These are phyloP conservation scores for Annona squamosa DNA, from an alignment of 164 flowering plant species.

Conservation along the genomic window DNA sequence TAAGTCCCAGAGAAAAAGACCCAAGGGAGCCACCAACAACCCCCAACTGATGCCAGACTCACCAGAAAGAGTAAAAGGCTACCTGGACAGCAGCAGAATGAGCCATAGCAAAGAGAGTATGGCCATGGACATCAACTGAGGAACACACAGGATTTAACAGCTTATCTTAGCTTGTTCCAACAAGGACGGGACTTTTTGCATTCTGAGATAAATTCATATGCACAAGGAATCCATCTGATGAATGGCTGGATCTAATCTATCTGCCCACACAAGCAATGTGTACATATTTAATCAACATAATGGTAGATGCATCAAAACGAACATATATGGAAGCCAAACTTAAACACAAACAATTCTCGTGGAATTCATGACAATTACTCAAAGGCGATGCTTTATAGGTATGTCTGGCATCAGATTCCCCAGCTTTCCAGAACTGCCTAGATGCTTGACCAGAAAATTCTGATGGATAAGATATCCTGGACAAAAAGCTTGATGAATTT, in stretches of 20 bases:
- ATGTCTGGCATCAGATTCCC: conserved; percentile 43
- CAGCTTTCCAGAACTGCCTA: conserved; percentile 95
- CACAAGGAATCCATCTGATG: neutral
- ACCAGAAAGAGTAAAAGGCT: neutral
- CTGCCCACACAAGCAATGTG: neutral
- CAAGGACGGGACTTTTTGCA: neutral
- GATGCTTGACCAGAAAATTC: conserved; percentile 51
- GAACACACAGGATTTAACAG: neutral
- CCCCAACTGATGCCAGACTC: neutral
- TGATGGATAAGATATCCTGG: conserved; percentile 34
- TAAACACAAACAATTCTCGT: neutral
- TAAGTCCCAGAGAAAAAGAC: neutral
- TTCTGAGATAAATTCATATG: neutral
- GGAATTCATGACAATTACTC: conserved; percentile 25
- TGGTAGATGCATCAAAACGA: neutral
- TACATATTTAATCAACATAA: neutral
- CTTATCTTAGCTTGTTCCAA: neutral
- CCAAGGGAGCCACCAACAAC: neutral
- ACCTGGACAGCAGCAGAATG: neutral
- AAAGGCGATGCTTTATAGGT: conserved; percentile 24
- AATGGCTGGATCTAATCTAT: neutral
- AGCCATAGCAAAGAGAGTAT: neutral
- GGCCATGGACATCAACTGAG: neutral
- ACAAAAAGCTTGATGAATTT: conserved; percentile 31
- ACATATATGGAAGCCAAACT: neutral